phyloP scores from a whole-genome alignment of 441 rosid genomes.

The Brassica hybrid region DNA sequence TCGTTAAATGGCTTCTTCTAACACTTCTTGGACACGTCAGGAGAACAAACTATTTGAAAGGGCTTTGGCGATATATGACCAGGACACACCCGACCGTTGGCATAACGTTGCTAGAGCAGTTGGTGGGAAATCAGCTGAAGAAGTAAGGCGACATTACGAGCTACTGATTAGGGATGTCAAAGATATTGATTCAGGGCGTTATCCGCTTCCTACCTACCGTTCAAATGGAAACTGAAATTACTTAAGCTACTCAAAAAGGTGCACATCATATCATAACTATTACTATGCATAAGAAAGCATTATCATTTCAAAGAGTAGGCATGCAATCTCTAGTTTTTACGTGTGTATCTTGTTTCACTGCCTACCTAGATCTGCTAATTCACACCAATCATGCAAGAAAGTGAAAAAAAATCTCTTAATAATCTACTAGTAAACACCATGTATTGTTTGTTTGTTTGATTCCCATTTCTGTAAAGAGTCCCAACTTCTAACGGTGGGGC shows the following conservation, averaged over 20 bases:
- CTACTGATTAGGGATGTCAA: constrained; percentile 58
- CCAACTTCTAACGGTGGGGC: constrained; percentile 39
- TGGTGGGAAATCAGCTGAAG: constrained; percentile 64
- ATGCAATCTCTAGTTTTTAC: constrained; percentile 18
- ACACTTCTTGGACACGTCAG: constrained; percentile 59
- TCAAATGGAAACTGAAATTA: constrained; percentile 46
- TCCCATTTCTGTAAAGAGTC: constrained; percentile 24
- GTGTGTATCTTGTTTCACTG: constrained; percentile 12
- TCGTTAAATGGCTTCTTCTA: constrained; percentile 59
- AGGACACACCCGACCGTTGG: constrained; percentile 78
- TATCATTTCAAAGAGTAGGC: not conserved
- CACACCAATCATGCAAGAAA: constrained; percentile 10
- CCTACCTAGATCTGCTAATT: constrained; percentile 5
- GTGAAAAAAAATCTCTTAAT: not conserved
- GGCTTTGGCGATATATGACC: constrained; percentile 61
- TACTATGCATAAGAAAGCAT: constrained; percentile 10
- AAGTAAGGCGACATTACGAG: constrained; percentile 65
- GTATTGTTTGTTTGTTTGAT: constrained; percentile 8
- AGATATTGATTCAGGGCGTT: constrained; percentile 67
- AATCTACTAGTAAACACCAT: constrained; percentile 12
- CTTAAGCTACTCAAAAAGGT: constrained; percentile 24
- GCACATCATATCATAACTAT: not conserved
- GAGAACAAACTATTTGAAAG: constrained; percentile 67
- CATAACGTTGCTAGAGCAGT: constrained; percentile 66
- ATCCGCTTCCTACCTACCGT: constrained; percentile 56